Base-by-base conservation (phyloP, 352 stramenopile species). In the Phytopythium sindhum region DNA sequence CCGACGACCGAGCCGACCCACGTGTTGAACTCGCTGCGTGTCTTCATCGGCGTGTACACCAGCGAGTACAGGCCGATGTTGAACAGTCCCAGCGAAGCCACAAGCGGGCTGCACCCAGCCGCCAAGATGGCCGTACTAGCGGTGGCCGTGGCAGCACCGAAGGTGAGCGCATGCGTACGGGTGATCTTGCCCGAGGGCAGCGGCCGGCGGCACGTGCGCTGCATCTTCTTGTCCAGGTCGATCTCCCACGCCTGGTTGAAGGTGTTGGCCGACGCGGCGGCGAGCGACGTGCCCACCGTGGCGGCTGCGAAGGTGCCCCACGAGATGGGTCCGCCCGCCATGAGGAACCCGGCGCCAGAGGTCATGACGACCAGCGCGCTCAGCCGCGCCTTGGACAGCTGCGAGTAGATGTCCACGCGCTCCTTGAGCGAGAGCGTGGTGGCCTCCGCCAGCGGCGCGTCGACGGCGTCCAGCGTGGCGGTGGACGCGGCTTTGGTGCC, bases 11-110 rank as follows among this genome's bases (percentile, higher is more conserved):
- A 97, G 26, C 98, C 98, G 50, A 99, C 84, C 97, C 96, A 99
- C 33, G 98, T 99, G 84, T 99, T 99, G 35, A 86, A 82, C 72
- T 99, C 96, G 54, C 90, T 97, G 23, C 86, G 80, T 39, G 91
- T 97, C 80, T 99, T 99, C 79, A 98, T 93, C 14, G 97, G 97
- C 21, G 98, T 99, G 85, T 99, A 99, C n/a, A 98, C 79, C 39
- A 97, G 93, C 52, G 97, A 80, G 74, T 99, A 99, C 23, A 99
- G 78, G 4, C 88, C 93, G 68, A 99, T 98, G 78, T 99, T 99
- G 39, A 91, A 87, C 0, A 93, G 75, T 21, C 98, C 97, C n/a
- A 99, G 81, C 45, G 82, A 84, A 2, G 97, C 92, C 41, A 98
- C 98, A 8, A 99, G 55, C 39, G 97, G 96, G 80, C 98, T 98